Evolutionary conservation across 257 asterid species (phyloP).

Genomic region (Perilla frutescens): DNA sequence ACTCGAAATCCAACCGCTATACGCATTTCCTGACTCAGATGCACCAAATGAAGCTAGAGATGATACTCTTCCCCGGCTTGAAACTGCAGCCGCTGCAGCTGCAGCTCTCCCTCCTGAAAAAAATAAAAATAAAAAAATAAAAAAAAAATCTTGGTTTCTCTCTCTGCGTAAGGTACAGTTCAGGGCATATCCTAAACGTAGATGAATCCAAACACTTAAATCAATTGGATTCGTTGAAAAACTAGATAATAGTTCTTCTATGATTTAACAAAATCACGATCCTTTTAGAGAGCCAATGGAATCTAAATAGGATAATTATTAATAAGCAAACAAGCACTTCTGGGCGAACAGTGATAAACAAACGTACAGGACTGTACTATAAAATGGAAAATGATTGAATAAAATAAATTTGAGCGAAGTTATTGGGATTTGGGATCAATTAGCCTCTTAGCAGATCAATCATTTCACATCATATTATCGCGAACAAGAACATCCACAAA

Average conservation of each 20-base stretch:
- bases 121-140: constrained; percentile 10
- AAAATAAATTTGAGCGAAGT: neutral
- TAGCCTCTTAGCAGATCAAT: constrained; percentile 28
- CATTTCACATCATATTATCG: neutral
- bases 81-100: constrained; percentile 76
- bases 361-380: neutral
- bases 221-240: neutral
- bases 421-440: neutral
- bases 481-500: constrained; percentile 5
- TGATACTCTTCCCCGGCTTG: constrained; percentile 66
- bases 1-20: constrained; percentile 72
- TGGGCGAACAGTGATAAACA: neutral
- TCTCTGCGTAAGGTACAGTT: neutral
- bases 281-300: constrained; percentile 10
- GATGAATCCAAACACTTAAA: constrained; percentile 3
- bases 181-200: neutral
- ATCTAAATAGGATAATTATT: neutral
- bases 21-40: constrained; percentile 64
- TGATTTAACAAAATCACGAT: neutral
- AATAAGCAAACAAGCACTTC: neutral
- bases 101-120: constrained; percentile 75
- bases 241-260: neutral
- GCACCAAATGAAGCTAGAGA: constrained; percentile 68
- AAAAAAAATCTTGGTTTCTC: constrained; percentile 32
- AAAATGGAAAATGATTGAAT: neutral